These are phyloP conservation scores for Aspergillus sp. DNA, from an alignment of 2,329 filamentous ascomycete genomes.

Conservation along the genomic window DNA sequence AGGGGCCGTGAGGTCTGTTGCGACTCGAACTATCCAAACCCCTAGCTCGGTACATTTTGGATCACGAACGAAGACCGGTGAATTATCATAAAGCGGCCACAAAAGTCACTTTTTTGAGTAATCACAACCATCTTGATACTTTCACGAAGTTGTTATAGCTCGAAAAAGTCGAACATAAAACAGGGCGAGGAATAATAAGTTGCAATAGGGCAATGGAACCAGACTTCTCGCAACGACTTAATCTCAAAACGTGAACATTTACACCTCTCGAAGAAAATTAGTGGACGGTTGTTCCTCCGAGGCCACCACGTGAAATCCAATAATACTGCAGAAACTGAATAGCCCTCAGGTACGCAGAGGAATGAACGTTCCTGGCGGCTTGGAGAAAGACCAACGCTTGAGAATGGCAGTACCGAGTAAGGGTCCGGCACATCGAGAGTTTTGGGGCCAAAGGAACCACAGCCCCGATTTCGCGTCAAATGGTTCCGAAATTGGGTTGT, in stretches of 20 bases:
- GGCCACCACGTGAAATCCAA: neutral
- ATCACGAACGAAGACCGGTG: too few species aligned
- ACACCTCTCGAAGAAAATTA: neutral
- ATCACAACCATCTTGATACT: too few species aligned
- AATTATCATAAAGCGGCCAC: too few species aligned
- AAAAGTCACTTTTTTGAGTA: too few species aligned
- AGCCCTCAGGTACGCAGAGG: neutral
- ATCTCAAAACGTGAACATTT: neutral
- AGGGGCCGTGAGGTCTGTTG: too few species aligned
- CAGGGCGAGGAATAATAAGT: too few species aligned
- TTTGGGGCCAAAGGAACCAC: constrained; percentile 2
- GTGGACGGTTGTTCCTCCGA: neutral
- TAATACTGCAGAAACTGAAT: neutral
- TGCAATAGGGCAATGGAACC: too few species aligned
- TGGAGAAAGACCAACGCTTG: neutral
- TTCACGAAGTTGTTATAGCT: too few species aligned
- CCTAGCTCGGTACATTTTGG: too few species aligned
- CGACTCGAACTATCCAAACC: too few species aligned
- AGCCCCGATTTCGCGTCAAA: constrained; percentile 1
- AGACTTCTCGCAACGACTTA: neutral
- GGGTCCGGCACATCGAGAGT: neutral
- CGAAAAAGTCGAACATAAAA: too few species aligned
- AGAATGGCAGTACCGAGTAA: neutral
- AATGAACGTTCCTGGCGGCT: neutral
- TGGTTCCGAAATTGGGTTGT: neutral